These are phyloP conservation scores for Blastomyces gilchristii DNA, from an alignment of 2,329 filamentous ascomycete species.

Conservation along the genomic window DNA sequence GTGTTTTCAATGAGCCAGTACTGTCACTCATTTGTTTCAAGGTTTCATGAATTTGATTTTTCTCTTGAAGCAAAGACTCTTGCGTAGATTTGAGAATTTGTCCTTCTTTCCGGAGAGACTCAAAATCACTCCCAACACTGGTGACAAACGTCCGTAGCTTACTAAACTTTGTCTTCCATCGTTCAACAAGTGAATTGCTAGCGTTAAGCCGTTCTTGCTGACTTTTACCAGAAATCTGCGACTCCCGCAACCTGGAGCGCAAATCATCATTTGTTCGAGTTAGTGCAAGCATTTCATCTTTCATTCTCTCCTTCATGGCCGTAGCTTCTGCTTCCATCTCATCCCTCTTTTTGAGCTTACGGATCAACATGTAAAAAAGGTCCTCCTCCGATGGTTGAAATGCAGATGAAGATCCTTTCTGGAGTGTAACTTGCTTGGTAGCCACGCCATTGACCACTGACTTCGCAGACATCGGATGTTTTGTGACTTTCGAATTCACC, in stretches of 20 bases:
- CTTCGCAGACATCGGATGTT: background rate
- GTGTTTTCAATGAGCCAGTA: conserved; percentile 15
- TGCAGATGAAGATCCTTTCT: background rate
- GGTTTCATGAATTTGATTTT: conserved; percentile 17
- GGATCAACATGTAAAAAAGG: conserved; percentile 29
- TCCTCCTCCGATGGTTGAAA: conserved; percentile 26
- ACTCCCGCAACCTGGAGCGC: conserved; percentile 18
- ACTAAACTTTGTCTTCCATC: conserved; percentile 27
- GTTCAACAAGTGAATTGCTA: conserved; percentile 21
- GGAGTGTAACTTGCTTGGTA: background rate
- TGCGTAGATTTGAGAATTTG: conserved; percentile 21
- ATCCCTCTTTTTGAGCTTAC: conserved; percentile 27
- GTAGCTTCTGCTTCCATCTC: conserved; percentile 22
- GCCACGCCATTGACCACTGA: background rate
- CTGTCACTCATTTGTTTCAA: conserved; percentile 21
- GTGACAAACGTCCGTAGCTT: conserved; percentile 27
- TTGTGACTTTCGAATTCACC: background rate
- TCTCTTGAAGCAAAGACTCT: conserved; percentile 20
- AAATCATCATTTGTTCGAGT: conserved; percentile 24
- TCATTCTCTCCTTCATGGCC: conserved; percentile 20
- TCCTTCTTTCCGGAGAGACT: conserved; percentile 24
- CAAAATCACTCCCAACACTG: conserved; percentile 27
- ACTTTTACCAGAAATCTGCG: conserved; percentile 16
- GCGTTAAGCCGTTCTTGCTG: conserved; percentile 17
- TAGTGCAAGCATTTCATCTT: conserved; percentile 19